A percentile compares a stretch with the other conserved stretches of the same genome.
phyloP scores from a whole-genome alignment of 2,329 filamentous ascomycete genomes.

The Zymoseptoria crescenta region DNA sequence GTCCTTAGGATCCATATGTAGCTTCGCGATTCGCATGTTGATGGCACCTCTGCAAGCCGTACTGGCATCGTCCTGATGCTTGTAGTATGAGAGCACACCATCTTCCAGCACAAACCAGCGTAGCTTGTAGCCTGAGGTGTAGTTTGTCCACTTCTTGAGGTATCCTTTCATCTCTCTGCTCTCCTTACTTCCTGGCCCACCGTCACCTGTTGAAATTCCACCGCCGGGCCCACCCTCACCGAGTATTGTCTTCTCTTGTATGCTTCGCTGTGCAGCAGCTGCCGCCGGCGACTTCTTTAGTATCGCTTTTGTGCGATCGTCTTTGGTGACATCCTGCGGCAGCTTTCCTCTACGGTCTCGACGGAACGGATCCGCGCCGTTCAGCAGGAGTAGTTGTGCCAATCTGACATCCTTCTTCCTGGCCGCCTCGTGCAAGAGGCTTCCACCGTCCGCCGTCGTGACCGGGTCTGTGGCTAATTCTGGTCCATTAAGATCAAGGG shows the following conservation, averaged over 20 bases:
- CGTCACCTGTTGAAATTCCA: constrained; percentile 34
- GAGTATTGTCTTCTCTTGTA: constrained; percentile 94
- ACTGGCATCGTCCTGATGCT: constrained; percentile 94
- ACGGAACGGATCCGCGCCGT: constrained; percentile 92
- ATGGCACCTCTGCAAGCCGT: constrained; percentile 95
- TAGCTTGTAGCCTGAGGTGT: constrained; percentile 91
- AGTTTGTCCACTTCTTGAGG: constrained; percentile 99
- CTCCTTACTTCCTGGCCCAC: constrained; percentile 65
- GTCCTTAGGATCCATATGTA: constrained; percentile 94
- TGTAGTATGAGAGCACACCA: constrained; percentile 96
- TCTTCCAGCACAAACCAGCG: constrained; percentile 98
- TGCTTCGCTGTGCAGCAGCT: constrained; percentile 84
- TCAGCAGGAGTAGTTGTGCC: constrained; percentile 82
- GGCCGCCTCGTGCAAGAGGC: constrained; percentile 85
- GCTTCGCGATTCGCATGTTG: constrained; percentile 92
- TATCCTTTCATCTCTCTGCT: constrained; percentile 97
- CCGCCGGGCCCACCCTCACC: constrained; percentile 54
- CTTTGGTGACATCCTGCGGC: constrained; percentile 91
- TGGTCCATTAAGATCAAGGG: constrained; percentile 84
- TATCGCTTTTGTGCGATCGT: constrained; percentile 79
- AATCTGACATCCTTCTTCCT: constrained; percentile 78
- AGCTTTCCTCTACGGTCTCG: constrained; percentile 92
- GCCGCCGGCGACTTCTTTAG: constrained; percentile 92
- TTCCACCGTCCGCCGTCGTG: constrained; percentile 78
- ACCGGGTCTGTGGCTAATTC: constrained; percentile 76